These are phyloP conservation scores for Herpomyces periplanetae DNA, from an alignment of 2,329 filamentous ascomycete genomes.

Conservation along the genomic window DNA sequence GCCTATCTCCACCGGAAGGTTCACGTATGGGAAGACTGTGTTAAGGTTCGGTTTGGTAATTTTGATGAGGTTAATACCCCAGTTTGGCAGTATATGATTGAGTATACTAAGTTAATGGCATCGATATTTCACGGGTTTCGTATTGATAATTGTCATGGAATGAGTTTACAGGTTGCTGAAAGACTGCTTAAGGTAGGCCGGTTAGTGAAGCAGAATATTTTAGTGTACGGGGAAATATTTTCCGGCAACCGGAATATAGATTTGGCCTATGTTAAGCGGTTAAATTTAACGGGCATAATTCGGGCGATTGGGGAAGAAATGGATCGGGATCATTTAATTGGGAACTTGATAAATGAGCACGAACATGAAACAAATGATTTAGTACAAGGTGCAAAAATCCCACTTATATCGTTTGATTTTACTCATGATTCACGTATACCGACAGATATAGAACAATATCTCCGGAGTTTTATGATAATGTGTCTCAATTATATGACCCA, in stretches of 20 bases:
- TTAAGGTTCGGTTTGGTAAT: conserved; percentile 65
- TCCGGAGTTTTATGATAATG: conserved; percentile 72
- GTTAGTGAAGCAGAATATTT: conserved; percentile 44
- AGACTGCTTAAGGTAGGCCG: conserved; percentile 82
- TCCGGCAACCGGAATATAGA: conserved; percentile 84
- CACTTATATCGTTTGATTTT: conserved; percentile 34
- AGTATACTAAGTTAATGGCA: conserved; percentile 62
- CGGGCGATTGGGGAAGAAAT: conserved; percentile 93
- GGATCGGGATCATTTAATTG: conserved; percentile 71
- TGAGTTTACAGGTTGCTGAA: conserved; percentile 67
- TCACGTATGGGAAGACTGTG: conserved; percentile 93
- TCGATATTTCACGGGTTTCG: conserved; percentile 83
- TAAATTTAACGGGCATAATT: conserved; percentile 66
- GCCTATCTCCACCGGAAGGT: conserved; percentile 89
- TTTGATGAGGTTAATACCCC: conserved; percentile 52
- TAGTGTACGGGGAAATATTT: conserved; percentile 78
- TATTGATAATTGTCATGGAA: conserved; percentile 94
- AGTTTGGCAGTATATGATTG: conserved; percentile 80
- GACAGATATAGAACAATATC: conserved; percentile 66
- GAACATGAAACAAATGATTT: conserved; percentile 6
- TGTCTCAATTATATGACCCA: conserved; percentile 85
- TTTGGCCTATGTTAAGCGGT: conserved; percentile 67
- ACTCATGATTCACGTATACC: conserved; percentile 94
- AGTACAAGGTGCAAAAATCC: conserved; percentile 6
- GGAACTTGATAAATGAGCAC: conserved; percentile 27